Evolutionary conservation across 2,329 filamentous ascomycete genomes (phyloP).

Genomic region (Fusarium liriodendri): DNA sequence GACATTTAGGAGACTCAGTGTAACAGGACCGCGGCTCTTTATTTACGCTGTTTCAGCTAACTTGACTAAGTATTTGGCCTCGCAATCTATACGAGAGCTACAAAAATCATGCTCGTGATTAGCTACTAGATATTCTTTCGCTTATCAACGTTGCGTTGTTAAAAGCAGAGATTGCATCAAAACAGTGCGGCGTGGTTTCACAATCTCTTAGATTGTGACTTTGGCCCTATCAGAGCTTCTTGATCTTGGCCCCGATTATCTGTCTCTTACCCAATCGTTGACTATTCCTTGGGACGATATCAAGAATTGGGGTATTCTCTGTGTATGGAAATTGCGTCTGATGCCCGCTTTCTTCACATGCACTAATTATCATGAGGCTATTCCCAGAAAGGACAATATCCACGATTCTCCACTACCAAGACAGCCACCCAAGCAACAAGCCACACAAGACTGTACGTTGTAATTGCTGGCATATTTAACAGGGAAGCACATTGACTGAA

Average conservation of each 20-base stretch:
- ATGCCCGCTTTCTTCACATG: neutral
- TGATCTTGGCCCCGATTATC: neutral
- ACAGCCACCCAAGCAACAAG: neutral
- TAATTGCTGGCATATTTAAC: neutral
- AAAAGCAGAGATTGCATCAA: no score
- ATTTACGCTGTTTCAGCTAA: neutral
- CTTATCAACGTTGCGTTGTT: no score
- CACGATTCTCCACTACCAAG: neutral
- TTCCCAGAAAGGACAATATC: neutral
- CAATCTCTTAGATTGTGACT: no score
- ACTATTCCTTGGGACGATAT: neutral
- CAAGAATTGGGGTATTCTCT: neutral
- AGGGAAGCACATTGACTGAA: neutral
- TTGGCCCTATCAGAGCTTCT: no score
- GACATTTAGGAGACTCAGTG: neutral
- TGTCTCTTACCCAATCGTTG: neutral
- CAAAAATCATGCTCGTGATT: no score
- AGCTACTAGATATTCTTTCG: no score
- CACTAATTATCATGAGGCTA: neutral
- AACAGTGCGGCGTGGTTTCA: no score
- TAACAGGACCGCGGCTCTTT: rapidly evolving
- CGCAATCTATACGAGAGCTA: no score
- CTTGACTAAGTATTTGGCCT: neutral
- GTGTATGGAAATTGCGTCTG: neutral
- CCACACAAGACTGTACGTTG: neutral